Percentiles rank a stretch among this genome's conserved stretches.
phyloP scores from a whole-genome alignment of 2,329 filamentous ascomycete species.

The Bipolaris victoriae region DNA sequence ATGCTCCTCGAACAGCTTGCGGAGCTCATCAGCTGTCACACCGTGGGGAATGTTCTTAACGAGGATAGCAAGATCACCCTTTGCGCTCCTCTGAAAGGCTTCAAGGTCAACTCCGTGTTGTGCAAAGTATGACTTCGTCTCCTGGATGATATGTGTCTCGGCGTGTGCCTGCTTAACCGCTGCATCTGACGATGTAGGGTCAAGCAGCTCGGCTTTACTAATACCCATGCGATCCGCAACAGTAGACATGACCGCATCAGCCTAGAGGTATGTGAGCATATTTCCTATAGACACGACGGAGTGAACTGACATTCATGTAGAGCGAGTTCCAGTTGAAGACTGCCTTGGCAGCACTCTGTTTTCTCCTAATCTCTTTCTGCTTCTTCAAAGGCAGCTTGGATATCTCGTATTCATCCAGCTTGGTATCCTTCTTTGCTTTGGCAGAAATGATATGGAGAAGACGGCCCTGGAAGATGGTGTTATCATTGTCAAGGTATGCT shows the following conservation, averaged over 20 bases:
- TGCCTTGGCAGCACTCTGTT: constrained; percentile 75
- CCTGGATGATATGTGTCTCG: constrained; percentile 94
- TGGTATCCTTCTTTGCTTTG: constrained; percentile 78
- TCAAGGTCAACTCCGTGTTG: constrained; percentile 89
- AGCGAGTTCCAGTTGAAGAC: constrained; percentile 99
- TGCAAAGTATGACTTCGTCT: constrained; percentile 90
- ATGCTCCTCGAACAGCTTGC: constrained; percentile 81
- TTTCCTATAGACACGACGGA: background rate
- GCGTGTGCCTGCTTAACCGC: constrained; percentile 96
- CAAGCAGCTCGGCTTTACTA: constrained; percentile 87
- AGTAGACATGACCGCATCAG: constrained; percentile 88
- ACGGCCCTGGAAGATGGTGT: constrained; percentile 88
- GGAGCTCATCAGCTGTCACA: constrained; percentile 78
- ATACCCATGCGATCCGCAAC: constrained; percentile 86
- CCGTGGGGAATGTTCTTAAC: constrained; percentile 95
- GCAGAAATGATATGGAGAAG: constrained; percentile 89
- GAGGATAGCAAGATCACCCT: constrained; percentile 85
- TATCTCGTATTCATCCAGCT: constrained; percentile 85
- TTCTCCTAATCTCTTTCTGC: constrained; percentile 87
- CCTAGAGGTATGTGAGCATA: background rate
- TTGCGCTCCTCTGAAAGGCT: constrained; percentile 82
- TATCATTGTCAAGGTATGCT: constrained; percentile 81
- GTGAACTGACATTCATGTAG: constrained; percentile 74
- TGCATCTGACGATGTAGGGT: constrained; percentile 94
- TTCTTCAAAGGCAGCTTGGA: constrained; percentile 94